Percentiles rank a stretch among this genome's conserved stretches.
These are phyloP conservation scores for Pseudopyricularia javanii DNA, from an alignment of 2,329 filamentous ascomycete genomes.

Conservation along the genomic window DNA sequence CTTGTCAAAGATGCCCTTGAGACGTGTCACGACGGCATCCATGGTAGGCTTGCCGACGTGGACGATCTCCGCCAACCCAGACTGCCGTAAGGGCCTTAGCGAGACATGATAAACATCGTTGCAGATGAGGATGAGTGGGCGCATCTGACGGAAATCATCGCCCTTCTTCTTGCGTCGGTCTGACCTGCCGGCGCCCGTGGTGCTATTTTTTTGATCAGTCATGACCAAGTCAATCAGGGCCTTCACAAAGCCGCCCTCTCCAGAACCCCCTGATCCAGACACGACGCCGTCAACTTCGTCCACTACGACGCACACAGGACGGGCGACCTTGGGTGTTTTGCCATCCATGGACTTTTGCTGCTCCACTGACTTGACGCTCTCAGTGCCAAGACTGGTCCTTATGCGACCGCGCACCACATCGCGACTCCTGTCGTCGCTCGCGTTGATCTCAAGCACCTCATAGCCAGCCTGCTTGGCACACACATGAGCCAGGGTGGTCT, in stretches of 20 bases:
- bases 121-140: constrained; percentile 87
- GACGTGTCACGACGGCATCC: constrained; percentile 69
- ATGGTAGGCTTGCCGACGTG: constrained; percentile 82
- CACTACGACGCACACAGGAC: constrained; percentile 84
- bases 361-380: constrained; percentile 73
- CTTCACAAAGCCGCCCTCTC: constrained; percentile 91
- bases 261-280: constrained; percentile 59
- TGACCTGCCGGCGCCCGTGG: constrained; percentile 10
- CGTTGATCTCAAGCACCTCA: constrained; percentile 94
- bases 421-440: constrained; percentile 83
- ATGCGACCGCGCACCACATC: constrained; percentile 88
- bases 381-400: constrained; percentile 81
- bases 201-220: constrained; percentile 70
- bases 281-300: constrained; percentile 96
- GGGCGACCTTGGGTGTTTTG: constrained; percentile 53
- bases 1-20: constrained; percentile 76
- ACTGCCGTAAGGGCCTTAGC: constrained; percentile 74
- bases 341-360: constrained; percentile 28
- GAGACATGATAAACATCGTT: constrained; percentile 95
- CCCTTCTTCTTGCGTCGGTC: constrained; percentile 50
- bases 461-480: constrained; percentile 93
- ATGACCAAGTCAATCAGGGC: constrained; percentile 84
- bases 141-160: constrained; percentile 75
- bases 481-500: constrained; percentile 92
- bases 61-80: constrained; percentile 74